These are phyloP conservation scores for Russula foetens DNA, from an alignment of 768 basidiomycete genomes.

Conservation along the genomic window DNA sequence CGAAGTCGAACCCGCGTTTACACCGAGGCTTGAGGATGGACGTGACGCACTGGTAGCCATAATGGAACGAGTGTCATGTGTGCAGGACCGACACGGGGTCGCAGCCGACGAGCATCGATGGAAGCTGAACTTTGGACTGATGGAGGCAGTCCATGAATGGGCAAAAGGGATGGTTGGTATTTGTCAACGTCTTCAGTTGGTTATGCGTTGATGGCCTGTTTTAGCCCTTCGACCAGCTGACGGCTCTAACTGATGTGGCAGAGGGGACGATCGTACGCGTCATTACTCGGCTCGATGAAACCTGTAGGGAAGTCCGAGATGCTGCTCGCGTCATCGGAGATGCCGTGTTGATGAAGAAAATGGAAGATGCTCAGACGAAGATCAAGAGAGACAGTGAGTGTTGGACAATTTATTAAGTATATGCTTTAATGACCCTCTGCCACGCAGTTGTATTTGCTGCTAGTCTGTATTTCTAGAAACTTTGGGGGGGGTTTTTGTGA, in stretches of 20 bases:
- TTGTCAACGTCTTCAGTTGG: background rate
- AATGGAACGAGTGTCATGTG: constrained; percentile 64
- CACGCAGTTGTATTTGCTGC: constrained; percentile 74
- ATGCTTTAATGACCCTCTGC: background rate
- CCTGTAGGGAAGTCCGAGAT: constrained; percentile 93
- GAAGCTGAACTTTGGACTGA: constrained; percentile 80
- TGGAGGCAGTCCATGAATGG: constrained; percentile 99
- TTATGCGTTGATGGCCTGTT: background rate
- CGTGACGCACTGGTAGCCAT: constrained; percentile 70
- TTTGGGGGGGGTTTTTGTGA: background rate
- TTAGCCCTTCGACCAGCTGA: constrained; percentile 95
- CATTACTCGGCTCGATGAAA: constrained; percentile 94
- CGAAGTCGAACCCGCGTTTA: constrained; percentile 76
- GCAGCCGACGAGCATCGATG: constrained; percentile 69
- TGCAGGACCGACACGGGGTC: constrained; percentile 79
- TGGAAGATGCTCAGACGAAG: constrained; percentile 90
- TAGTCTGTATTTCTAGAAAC: constrained; percentile 74
- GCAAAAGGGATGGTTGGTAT: constrained; percentile 89
- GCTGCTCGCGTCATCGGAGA: constrained; percentile 97
- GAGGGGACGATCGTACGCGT: constrained; percentile 97
- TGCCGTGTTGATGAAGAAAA: constrained; percentile 91
- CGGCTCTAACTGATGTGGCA: constrained; percentile 83
- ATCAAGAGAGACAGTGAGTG: constrained; percentile 94
- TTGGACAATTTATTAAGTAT: background rate
- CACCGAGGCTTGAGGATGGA: constrained; percentile 73